Percentiles rank a stretch among this genome's conserved stretches.
Conservation (phyloP, 2,329 filamentous ascomycete genomes). For the Eutypella sp. region DNA sequence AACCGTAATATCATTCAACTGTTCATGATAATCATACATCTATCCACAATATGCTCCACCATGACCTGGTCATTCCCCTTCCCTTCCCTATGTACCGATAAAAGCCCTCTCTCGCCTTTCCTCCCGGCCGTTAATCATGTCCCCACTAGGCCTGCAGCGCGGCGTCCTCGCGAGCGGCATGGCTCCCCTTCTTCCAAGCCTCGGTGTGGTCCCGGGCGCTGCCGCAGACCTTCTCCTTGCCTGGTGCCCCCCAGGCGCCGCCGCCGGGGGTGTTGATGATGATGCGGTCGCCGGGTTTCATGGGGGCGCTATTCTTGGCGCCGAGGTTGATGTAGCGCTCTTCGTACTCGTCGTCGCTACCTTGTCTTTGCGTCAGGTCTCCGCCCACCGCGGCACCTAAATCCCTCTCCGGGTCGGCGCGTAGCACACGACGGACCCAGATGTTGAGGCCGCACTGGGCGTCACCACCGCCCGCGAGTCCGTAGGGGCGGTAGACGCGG, state of each 20-base stretch:
- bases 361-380: conserved; percentile 17
- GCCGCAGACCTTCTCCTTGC: conserved; percentile 49
- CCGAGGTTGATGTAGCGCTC: conserved; percentile 66
- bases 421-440: conserved; percentile 73
- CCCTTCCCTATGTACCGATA: neutral
- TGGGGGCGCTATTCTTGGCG: conserved; percentile 73
- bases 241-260: conserved; percentile 66
- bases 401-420: conserved; percentile 43
- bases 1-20: too few relatives aligned
- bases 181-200: conserved; percentile 52
- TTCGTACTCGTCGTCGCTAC: conserved; percentile 41
- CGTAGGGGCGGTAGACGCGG: conserved; percentile 69
- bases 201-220: conserved; percentile 49
- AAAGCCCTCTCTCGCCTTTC: too few relatives aligned
- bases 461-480: conserved; percentile 76
- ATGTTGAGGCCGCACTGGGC: conserved; percentile 76
- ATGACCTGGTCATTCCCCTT: too few relatives aligned
- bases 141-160: conserved; percentile 52
- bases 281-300: conserved; percentile 72
- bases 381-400: conserved; percentile 12
- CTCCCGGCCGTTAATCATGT: too few relatives aligned
- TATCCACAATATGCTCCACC: neutral
- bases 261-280: conserved; percentile 75
- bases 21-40: neutral
- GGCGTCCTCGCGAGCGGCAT: conserved; percentile 50